A percentile compares a stretch with the other conserved stretches of the same genome.
Evolutionary conservation across 495 filamentous ascomycete species (phyloP).

Genomic region (Aspergillus avenaceus): DNA sequence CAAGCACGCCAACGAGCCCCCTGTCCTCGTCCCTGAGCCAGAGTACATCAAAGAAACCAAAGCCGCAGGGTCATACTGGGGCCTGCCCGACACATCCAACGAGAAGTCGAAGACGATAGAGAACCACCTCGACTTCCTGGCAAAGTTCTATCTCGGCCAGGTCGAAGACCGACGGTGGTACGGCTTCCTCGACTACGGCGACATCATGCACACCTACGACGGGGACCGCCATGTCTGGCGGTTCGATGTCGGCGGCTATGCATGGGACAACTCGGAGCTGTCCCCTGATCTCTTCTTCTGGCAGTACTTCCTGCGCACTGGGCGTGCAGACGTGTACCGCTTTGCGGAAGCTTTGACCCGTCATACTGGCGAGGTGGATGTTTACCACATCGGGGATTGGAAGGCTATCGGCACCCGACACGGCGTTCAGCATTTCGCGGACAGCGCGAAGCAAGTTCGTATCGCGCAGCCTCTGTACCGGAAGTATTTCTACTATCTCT

Average conservation of each 20-base stretch:
- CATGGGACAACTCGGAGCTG: slow-evolving; percentile 53
- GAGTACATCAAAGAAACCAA: slow-evolving; percentile 37
- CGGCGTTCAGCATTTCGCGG: slow-evolving; percentile 47
- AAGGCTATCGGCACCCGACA: slow-evolving; percentile 50
- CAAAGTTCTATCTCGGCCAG: slow-evolving; percentile 42
- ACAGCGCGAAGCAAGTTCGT: slow-evolving; percentile 48
- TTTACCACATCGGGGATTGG: slow-evolving; percentile 44
- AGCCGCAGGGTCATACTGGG: slow-evolving; percentile 42
- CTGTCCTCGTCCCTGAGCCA: slow-evolving; percentile 31
- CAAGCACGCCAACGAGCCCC: slow-evolving; percentile 28
- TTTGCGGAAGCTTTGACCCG: slow-evolving; percentile 46
- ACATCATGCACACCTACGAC: slow-evolving; percentile 51
- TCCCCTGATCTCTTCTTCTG: slow-evolving; percentile 50
- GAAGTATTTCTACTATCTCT: slow-evolving; percentile 43
- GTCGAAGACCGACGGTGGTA: slow-evolving; percentile 45
- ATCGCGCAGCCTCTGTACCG: slow-evolving; percentile 31
- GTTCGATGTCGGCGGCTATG: slow-evolving; percentile 49
- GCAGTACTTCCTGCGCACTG: slow-evolving; percentile 48
- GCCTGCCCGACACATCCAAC: slow-evolving; percentile 9
- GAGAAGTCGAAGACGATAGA: slow-evolving; percentile 26
- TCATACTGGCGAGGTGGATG: slow-evolving; percentile 48
- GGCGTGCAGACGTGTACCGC: slow-evolving; percentile 39
- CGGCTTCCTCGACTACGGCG: slow-evolving; percentile 50
- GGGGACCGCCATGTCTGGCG: slow-evolving; percentile 45
- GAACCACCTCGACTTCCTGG: slow-evolving; percentile 37